phyloP scores from a whole-genome alignment of 2,329 filamentous ascomycete genomes.

The Pezicula neosporulosa region DNA sequence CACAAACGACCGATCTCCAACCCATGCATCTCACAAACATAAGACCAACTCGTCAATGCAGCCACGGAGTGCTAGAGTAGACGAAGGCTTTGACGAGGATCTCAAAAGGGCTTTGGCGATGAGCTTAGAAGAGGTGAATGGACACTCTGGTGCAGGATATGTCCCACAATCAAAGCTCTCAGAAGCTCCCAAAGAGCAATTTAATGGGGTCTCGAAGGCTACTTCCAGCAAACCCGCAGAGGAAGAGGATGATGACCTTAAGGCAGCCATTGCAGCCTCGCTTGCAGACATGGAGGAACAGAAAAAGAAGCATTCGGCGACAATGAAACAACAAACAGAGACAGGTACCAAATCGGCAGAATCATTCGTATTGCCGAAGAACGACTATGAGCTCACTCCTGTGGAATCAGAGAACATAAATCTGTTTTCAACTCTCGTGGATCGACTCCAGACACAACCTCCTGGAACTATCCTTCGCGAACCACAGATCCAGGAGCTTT shows the following conservation, averaged over 20 bases:
- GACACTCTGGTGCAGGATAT: conserved; percentile 66
- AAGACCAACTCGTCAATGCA: conserved; percentile 71
- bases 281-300: conserved; percentile 97
- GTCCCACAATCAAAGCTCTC: conserved; percentile 58
- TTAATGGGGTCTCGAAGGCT: conserved; percentile 29
- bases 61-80: conserved; percentile 81
- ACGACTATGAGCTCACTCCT: conserved; percentile 89
- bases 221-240: conserved; percentile 53
- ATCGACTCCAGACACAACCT: conserved; percentile 90
- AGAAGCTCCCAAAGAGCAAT: conserved; percentile 27
- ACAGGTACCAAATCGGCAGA: conserved; percentile 45
- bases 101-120: conserved; percentile 90
- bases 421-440: conserved; percentile 88
- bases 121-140: conserved; percentile 91
- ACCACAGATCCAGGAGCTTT: conserved; percentile 95
- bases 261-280: conserved; percentile 92
- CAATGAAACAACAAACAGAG: conserved; percentile 74
- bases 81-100: conserved; percentile 92
- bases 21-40: conserved; percentile 55
- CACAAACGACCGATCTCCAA: conserved; percentile 41
- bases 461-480: conserved; percentile 95
- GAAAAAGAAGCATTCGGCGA: conserved; percentile 83
- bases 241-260: conserved; percentile 89
- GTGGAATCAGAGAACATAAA: conserved; percentile 98
- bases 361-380: conserved; percentile 68